phyloP scores from a whole-genome alignment of 345 rosid species.

The Camelina neglecta region DNA sequence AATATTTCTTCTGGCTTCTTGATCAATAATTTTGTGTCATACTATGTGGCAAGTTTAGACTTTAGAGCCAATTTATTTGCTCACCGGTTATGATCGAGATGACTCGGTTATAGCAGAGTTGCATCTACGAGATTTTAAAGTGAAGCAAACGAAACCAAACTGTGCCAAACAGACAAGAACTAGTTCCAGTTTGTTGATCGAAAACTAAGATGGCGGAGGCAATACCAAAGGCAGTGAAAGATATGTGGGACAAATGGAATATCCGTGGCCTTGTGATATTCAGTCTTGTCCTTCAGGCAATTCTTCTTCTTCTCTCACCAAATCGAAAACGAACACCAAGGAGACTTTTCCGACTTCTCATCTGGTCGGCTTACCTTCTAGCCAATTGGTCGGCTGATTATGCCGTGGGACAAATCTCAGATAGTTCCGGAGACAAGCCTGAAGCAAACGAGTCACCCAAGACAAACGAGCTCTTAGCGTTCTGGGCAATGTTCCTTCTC shows the following conservation, averaged over 20 bases:
- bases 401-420: constrained; percentile 39
- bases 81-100: no score
- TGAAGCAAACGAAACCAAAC: no score
- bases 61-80: no score
- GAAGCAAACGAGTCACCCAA: neutral
- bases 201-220: constrained; percentile 1
- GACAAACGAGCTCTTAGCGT: constrained; percentile 12
- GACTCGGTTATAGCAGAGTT: no score
- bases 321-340: constrained; percentile 48
- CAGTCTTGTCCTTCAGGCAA: constrained; percentile 57
- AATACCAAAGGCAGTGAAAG: constrained; percentile 22
- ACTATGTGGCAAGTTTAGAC: no score
- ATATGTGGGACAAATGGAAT: constrained; percentile 56
- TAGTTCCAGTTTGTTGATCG: no score
- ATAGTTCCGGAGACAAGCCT: constrained; percentile 5
- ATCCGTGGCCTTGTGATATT: constrained; percentile 55
- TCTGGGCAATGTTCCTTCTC: constrained; percentile 40
- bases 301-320: constrained; percentile 55
- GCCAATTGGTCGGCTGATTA: constrained; percentile 42
- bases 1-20: no score
- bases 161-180: no score
- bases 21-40: no score
- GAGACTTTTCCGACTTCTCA: constrained; percentile 32
- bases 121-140: no score
- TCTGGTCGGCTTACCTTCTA: constrained; percentile 41